A percentile compares a stretch with the other conserved stretches of the same genome.
These are phyloP conservation scores for Phytophthora multivora DNA, from an alignment of 352 stramenopile species.

Conservation along the genomic window DNA sequence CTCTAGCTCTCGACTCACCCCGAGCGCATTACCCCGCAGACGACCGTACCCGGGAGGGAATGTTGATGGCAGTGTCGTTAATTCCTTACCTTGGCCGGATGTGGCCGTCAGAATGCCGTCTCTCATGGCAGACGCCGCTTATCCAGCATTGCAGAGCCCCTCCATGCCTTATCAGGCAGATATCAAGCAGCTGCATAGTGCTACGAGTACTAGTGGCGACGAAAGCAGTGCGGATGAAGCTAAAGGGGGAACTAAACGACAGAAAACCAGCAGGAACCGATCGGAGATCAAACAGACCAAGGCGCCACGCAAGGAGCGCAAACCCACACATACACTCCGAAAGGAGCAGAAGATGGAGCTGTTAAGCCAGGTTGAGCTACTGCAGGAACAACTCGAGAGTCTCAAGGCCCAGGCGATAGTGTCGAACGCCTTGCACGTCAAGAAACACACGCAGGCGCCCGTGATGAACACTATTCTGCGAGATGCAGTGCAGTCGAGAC, in stretches of 20 bases:
- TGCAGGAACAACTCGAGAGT: slow-evolving; percentile 34
- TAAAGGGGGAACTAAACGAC: slow-evolving; percentile 13
- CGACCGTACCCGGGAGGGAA: slow-evolving; percentile 18
- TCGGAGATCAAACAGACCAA: slow-evolving; percentile 5
- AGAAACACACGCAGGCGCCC: slow-evolving; percentile 35
- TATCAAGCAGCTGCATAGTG: not conserved
- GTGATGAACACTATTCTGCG: slow-evolving; percentile 42
- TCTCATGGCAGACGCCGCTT: not conserved
- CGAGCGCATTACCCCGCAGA: slow-evolving; percentile 7
- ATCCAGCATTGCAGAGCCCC: slow-evolving; percentile 7
- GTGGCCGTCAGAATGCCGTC: not conserved
- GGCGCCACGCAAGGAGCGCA: slow-evolving; percentile 28
- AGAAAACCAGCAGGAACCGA: not conserved
- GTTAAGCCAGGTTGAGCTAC: slow-evolving; percentile 22
- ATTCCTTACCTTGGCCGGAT: not conserved
- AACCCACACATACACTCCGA: slow-evolving; percentile 33
- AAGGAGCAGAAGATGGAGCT: slow-evolving; percentile 39
- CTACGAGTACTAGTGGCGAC: slow-evolving; percentile 27
- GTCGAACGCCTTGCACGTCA: slow-evolving; percentile 37
- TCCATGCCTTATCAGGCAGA: not conserved
- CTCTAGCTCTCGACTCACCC: slow-evolving; percentile 11
- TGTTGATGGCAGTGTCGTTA: slow-evolving; percentile 4
- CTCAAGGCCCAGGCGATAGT: slow-evolving; percentile 43
- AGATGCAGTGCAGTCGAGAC: slow-evolving; percentile 34
- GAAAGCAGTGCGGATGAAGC: slow-evolving; percentile 25